phyloP scores from a whole-genome alignment of 306 rosid species.

The Glycine soja region DNA sequence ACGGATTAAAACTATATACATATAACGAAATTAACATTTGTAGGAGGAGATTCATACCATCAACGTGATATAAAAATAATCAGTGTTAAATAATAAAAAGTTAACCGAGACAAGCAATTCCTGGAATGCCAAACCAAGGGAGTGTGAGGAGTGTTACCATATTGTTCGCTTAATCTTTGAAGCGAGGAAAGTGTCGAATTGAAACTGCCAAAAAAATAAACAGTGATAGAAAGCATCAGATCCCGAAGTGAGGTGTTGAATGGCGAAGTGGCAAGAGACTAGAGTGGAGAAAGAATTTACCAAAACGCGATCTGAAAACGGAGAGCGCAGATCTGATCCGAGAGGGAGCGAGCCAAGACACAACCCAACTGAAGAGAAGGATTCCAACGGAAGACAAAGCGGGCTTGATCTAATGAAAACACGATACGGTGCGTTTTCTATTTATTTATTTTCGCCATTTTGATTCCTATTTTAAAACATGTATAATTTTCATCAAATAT shows the following conservation, averaged over 20 bases:
- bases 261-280: background rate
- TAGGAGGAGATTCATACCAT: background rate
- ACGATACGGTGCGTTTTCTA: slow-evolving; percentile 14
- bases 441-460: background rate
- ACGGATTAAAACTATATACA: slow-evolving; percentile 14
- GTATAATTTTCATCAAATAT: too few relatives aligned
- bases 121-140: background rate
- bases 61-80: background rate
- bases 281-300: slow-evolving; percentile 1
- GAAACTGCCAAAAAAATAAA: slow-evolving; percentile 43
- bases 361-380: background rate
- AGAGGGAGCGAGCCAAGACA: background rate
- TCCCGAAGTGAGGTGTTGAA: slow-evolving; percentile 17
- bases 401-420: background rate
- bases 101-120: slow-evolving; percentile 12
- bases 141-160: slow-evolving; percentile 46
- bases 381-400: background rate
- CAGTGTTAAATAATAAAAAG: background rate
- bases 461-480: too few relatives aligned
- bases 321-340: slow-evolving; percentile 43
- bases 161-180: slow-evolving; percentile 18
- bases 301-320: slow-evolving; percentile 39
- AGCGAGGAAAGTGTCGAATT: slow-evolving; percentile 25
- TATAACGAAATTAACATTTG: background rate
- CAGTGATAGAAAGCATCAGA: background rate